Percentiles rank a stretch among this genome's conserved stretches.
Evolutionary conservation across 2,329 filamentous ascomycete genomes (phyloP).

Genomic region (Neonectria punicea): DNA sequence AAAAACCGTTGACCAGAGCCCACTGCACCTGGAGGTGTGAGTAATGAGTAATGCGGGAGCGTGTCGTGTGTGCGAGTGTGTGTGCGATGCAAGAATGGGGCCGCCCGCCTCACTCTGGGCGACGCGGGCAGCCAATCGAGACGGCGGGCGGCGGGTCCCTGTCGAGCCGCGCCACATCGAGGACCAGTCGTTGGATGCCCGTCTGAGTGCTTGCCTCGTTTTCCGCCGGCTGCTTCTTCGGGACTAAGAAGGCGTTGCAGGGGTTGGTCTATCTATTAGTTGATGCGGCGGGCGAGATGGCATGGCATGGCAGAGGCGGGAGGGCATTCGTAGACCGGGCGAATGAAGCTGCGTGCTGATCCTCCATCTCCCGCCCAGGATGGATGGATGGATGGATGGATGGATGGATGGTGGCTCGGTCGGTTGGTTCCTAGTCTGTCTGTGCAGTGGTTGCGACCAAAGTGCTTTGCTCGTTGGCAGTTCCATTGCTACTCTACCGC

Average conservation of each 20-base stretch:
- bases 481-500: not conserved
- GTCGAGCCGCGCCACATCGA: slow-evolving; percentile 33
- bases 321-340: slow-evolving; percentile 2
- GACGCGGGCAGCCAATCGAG: slow-evolving; percentile 41
- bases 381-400: not conserved
- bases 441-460: not conserved
- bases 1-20: not conserved
- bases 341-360: slow-evolving; percentile 21
- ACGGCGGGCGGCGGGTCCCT: slow-evolving; percentile 28
- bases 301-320: slow-evolving; percentile 2
- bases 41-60: not conserved
- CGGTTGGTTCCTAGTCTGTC: slow-evolving; percentile 7
- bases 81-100: slow-evolving; percentile 12
- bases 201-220: slow-evolving; percentile 44
- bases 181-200: slow-evolving; percentile 40
- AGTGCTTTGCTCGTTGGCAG: slow-evolving; percentile 17
- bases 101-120: slow-evolving; percentile 43
- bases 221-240: slow-evolving; percentile 25
- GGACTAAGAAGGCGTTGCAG: slow-evolving; percentile 12
- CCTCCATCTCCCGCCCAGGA: slow-evolving; percentile 14
- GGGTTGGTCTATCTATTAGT: slow-evolving; percentile 6
- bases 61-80: not conserved
- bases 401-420: slow-evolving; percentile 6
- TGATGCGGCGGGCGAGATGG: slow-evolving; percentile 24
- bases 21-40: slow-evolving; percentile 3